phyloP scores from a whole-genome alignment of 1,284 basidiomycete species.

The Termitomyces sp. region DNA sequence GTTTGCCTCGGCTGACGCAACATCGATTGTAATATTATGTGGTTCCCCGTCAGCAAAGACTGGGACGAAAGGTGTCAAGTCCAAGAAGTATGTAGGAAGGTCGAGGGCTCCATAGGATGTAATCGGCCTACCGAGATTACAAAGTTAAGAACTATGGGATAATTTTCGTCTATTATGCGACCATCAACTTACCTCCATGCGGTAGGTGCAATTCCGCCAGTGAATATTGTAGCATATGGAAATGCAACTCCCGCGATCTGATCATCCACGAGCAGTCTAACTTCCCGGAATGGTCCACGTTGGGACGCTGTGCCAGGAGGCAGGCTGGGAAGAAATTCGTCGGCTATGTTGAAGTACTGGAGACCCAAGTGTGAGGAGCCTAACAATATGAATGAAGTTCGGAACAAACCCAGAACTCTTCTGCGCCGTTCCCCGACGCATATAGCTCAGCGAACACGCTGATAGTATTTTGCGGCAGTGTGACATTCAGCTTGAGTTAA shows the following conservation, averaged over 20 bases:
- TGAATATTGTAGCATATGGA: conserved; percentile 77
- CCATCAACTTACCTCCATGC: conserved; percentile 54
- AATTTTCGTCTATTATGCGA: background rate
- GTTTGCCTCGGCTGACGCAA: conserved; percentile 66
- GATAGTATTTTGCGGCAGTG: conserved; percentile 64
- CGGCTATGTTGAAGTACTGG: conserved; percentile 69
- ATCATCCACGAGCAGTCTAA: conserved; percentile 72
- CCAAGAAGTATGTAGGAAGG: conserved; percentile 73
- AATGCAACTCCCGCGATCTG: conserved; percentile 71
- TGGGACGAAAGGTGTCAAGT: conserved; percentile 75
- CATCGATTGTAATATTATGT: conserved; percentile 67
- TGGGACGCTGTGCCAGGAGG: conserved; percentile 48
- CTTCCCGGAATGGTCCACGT: conserved; percentile 74
- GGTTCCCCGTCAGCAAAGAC: conserved; percentile 60
- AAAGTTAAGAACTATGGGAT: background rate
- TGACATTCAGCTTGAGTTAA: conserved; percentile 51
- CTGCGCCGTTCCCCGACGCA: conserved; percentile 67
- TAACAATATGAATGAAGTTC: background rate
- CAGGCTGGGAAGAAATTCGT: conserved; percentile 51
- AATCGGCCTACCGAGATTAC: conserved; percentile 49
- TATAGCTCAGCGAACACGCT: conserved; percentile 67
- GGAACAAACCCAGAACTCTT: conserved; percentile 68
- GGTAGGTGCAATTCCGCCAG: conserved; percentile 70
- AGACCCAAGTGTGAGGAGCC: background rate
- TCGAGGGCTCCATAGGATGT: conserved; percentile 75